Conservation (phyloP, 768 basidiomycete genomes). For the Melanogaster broomeanus region DNA sequence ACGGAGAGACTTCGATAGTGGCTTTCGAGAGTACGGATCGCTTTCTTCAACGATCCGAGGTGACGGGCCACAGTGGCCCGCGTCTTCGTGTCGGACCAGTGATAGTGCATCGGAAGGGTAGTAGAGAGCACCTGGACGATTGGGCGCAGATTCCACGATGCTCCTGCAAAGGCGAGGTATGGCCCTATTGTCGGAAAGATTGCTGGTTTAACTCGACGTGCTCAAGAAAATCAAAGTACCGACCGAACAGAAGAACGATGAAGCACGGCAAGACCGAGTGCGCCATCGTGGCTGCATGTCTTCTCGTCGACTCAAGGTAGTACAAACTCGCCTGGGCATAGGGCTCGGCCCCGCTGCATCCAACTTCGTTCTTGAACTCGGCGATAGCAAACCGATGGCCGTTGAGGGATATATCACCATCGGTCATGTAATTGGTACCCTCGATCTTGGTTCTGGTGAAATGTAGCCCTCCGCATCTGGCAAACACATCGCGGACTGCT, state of each 20-base stretch:
- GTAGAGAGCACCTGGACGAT: too few species aligned
- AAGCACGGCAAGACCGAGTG: constrained; percentile 26
- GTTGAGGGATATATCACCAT: constrained; percentile 17
- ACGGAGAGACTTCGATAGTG: constrained; percentile 20
- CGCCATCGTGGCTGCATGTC: constrained; percentile 1
- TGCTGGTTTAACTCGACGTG: background rate
- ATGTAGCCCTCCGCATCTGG: constrained; percentile 5
- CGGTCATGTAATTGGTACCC: constrained; percentile 7
- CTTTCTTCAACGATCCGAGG: constrained; percentile 27
- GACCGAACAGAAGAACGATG: constrained; percentile 24
- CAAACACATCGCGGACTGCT: too few species aligned
- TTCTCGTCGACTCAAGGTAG: constrained; percentile 19
- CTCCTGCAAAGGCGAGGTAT: too few species aligned
- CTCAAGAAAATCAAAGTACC: constrained; percentile 3
- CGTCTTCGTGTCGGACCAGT: constrained; percentile 18
- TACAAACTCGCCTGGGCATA: constrained; percentile 22
- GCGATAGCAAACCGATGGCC: constrained; percentile 17
- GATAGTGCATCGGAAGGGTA: constrained; percentile 24
- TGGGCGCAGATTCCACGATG: too few species aligned
- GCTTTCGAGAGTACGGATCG: constrained; percentile 18
- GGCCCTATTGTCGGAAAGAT: too few species aligned
- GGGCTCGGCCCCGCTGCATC: constrained; percentile 22
- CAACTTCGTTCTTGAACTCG: too few species aligned
- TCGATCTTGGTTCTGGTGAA: background rate
- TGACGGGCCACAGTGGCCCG: constrained; percentile 15